phyloP scores from a whole-genome alignment of 176 grass and related monocot species.

The Oryza longistaminata region DNA sequence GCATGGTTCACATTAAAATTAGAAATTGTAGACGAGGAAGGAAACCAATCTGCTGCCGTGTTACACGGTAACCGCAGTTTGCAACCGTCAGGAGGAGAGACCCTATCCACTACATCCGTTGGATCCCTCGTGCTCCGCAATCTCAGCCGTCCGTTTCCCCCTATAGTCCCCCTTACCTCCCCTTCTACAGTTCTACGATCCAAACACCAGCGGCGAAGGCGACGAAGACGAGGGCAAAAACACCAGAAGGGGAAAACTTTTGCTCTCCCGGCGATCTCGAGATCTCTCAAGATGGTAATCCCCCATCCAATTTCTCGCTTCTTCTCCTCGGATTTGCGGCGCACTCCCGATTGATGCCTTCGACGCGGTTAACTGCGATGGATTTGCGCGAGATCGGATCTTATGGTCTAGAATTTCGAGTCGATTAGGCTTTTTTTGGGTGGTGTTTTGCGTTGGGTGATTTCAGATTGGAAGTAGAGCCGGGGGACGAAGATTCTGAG shows the following conservation, averaged over 20 bases:
- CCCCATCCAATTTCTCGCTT: neutral
- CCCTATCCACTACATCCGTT: neutral
- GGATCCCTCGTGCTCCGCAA: neutral
- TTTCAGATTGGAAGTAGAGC: conserved; percentile 12
- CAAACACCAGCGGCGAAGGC: conserved; percentile 1
- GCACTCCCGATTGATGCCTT: neutral
- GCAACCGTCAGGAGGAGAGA: neutral
- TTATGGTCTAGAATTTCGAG: neutral
- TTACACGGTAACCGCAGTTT: neutral
- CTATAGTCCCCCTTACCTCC: neutral
- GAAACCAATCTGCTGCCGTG: neutral
- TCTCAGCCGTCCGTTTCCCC: conserved; percentile 22
- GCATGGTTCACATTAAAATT: neutral
- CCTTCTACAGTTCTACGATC: neutral
- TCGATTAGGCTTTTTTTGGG: neutral
- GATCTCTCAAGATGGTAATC: conserved; percentile 45
- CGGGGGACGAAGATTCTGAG: neutral
- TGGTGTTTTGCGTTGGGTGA: neutral
- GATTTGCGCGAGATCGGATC: conserved; percentile 11
- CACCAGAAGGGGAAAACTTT: neutral
- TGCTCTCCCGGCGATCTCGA: conserved; percentile 21
- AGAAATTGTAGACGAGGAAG: neutral
- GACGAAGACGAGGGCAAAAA: too few species aligned
- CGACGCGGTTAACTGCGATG: neutral
- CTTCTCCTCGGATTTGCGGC: neutral